Base-by-base conservation (phyloP, 1,284 basidiomycete genomes). In the Melampsora americana region DNA sequence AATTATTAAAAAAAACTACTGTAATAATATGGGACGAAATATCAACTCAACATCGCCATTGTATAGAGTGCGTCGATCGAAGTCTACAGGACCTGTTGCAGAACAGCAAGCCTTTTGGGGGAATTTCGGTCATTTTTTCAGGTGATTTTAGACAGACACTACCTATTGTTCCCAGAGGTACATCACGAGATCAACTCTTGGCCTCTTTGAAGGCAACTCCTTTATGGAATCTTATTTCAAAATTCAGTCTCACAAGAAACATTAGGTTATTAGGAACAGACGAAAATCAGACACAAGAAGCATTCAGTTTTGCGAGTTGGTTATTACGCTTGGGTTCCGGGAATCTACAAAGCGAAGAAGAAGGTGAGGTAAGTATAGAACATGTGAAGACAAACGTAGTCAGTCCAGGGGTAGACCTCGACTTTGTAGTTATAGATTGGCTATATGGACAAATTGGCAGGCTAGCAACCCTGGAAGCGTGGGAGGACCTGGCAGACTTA, bases 11-110 rank as follows among this genome's bases (percentile, higher is more conserved):
- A 23, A 16, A 1, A 42, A 14, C 39, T 1, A 20, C 26, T 11
- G 9, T 62, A 2, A 61, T 77, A 12, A 61, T 77, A 5, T 77
- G 74, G 74, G 74, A 77, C n/a, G 74, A 77, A 16, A 62, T 71
- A 2, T 48, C 56, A 2, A 70, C 26, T 11, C 35, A 35, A 14
- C 68, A 61, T 35, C 60, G 64, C 7, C 28, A 60, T 26, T 26
- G 39, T 14, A 65, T 77, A 28, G 56, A 77, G 7, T 46, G 48
- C 7, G 74, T 77, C 16, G 48, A 77, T 9, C 6, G 68, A 32
- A 30, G 39, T 18, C 23, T 77, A n/a, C 35, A n/a, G 4, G 44
- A 53, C 9, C 28, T 69, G 20, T 6, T 16, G 0, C 20, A 59
- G 20, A 16, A 35, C 30, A 26, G 1, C 1, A n/a, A 2, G 2